phyloP scores from a whole-genome alignment of 495 filamentous ascomycete genomes.

The Aspergillus coremiiformis region DNA sequence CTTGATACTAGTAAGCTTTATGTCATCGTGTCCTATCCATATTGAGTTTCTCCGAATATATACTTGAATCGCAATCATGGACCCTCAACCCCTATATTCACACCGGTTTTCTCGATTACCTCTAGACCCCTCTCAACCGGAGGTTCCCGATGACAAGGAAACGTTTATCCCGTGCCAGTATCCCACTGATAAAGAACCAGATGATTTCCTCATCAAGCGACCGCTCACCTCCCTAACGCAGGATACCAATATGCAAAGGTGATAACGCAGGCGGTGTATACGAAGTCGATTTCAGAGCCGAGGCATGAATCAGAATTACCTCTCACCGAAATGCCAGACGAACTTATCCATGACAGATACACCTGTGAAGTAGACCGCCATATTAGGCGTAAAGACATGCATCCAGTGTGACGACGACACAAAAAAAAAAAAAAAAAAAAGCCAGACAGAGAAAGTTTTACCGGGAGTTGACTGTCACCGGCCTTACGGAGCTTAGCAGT shows the following conservation, averaged over 20 bases:
- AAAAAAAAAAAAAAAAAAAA: too few species aligned
- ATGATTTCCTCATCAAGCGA: background rate
- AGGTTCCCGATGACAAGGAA: background rate
- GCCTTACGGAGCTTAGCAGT: background rate
- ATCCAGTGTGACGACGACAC: background rate
- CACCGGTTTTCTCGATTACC: background rate
- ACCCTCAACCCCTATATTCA: background rate
- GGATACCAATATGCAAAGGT: background rate
- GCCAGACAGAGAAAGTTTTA: background rate
- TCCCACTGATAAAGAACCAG: background rate
- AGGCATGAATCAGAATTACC: background rate
- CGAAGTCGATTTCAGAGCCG: background rate
- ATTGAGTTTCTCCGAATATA: too few species aligned
- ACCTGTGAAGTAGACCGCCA: background rate
- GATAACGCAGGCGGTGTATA: background rate
- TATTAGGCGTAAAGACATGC: background rate
- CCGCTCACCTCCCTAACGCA: background rate
- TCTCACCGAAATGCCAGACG: background rate
- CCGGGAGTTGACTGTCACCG: background rate
- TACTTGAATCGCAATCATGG: too few species aligned
- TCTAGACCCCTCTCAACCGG: background rate
- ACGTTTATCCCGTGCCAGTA: background rate
- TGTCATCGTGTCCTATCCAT: too few species aligned
- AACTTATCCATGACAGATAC: background rate
- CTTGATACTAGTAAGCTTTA: too few species aligned